A percentile compares a stretch with the other conserved stretches of the same genome.
Evolutionary conservation across 768 basidiomycete genomes (phyloP).

Genomic region (Lentinula boryana): DNA sequence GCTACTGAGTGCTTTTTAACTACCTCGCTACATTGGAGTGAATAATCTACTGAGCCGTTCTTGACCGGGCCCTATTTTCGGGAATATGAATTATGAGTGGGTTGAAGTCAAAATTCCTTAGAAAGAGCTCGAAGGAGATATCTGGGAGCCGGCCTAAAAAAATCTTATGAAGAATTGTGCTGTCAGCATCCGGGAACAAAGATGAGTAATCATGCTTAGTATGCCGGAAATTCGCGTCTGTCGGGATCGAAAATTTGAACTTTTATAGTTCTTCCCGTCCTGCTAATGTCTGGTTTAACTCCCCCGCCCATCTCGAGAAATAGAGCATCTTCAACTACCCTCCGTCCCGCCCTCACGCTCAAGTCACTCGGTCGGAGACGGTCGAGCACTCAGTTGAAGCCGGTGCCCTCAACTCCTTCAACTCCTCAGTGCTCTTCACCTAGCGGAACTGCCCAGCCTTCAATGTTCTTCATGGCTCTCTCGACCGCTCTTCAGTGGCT

Average conservation of each 20-base stretch:
- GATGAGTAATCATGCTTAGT: background rate
- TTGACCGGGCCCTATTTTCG: too few species aligned
- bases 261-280: constrained; percentile 10
- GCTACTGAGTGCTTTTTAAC: too few species aligned
- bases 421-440: constrained; percentile 12
- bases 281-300: constrained; percentile 15
- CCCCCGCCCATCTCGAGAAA: constrained; percentile 40
- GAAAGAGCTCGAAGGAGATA: background rate
- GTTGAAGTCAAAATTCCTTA: too few species aligned
- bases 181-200: background rate
- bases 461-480: constrained; percentile 47
- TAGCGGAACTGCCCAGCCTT: constrained; percentile 16
- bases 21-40: too few species aligned
- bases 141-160: background rate
- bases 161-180: background rate
- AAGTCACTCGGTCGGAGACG: constrained; percentile 50
- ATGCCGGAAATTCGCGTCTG: background rate
- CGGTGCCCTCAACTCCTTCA: constrained; percentile 14
- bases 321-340: constrained; percentile 56
- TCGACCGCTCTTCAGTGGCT: constrained; percentile 50
- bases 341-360: constrained; percentile 46
- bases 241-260: background rate
- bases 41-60: too few species aligned
- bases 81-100: too few species aligned
- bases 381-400: constrained; percentile 40